Evolutionary conservation across 768 basidiomycete species (phyloP).

Genomic region (Daedaleopsis nitida): DNA sequence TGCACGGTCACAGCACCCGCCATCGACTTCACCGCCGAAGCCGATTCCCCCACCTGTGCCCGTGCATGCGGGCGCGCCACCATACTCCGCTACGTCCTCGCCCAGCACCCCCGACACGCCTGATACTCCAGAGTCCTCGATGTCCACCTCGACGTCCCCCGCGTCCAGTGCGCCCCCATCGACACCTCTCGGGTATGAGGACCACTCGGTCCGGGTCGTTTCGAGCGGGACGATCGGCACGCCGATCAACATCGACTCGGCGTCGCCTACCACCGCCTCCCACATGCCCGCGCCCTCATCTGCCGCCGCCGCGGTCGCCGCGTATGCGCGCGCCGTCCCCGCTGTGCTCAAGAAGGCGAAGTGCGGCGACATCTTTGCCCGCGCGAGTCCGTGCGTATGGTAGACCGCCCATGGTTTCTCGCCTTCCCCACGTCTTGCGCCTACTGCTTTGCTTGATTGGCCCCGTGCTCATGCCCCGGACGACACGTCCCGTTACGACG

Average conservation of each 20-base stretch:
- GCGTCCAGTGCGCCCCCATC: slow-evolving; percentile 33
- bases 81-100: slow-evolving; percentile 20
- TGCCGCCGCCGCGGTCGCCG: neutral
- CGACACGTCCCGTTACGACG: neutral
- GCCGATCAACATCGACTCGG: slow-evolving; percentile 9
- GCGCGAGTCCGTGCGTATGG: slow-evolving; percentile 19
- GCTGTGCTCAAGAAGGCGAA: slow-evolving; percentile 16
- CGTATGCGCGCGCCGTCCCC: neutral
- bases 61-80: slow-evolving; percentile 15
- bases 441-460: neutral
- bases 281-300: neutral
- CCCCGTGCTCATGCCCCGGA: neutral
- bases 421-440: neutral
- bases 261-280: slow-evolving; percentile 3
- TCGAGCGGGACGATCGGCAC: slow-evolving; percentile 10
- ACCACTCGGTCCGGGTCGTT: slow-evolving; percentile 26
- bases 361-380: slow-evolving; percentile 19
- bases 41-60: slow-evolving; percentile 17
- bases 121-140: slow-evolving; percentile 34
- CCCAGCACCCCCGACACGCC: slow-evolving; percentile 24
- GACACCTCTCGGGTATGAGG: slow-evolving; percentile 31
- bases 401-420: neutral
- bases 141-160: slow-evolving; percentile 33
- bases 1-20: slow-evolving; percentile 16
- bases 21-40: slow-evolving; percentile 24